Base-by-base conservation (phyloP, 2,329 filamentous ascomycete species). In the Claviceps lovelessii region DNA sequence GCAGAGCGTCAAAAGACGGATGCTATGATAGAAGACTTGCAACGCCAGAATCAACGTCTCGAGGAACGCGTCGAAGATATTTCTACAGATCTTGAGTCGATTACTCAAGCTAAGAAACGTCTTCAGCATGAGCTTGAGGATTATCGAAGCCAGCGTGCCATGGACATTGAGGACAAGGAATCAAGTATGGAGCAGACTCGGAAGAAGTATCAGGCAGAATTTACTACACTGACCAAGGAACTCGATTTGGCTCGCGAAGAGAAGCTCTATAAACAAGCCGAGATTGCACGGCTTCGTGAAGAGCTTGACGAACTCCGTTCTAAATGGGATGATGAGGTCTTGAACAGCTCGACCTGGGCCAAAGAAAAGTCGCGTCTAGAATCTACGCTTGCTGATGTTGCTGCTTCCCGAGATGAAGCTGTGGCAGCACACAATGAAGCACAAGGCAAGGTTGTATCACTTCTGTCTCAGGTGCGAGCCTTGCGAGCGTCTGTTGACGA, bases 281-380 rank as follows among this genome's bases (percentile, higher is more conserved):
- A 96, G 69, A 94, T 91, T 59, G 80, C 85, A 17, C 84, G 89
- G 48, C 78, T 98, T 53, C 85, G 91, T n/a, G 91, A 97, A 67
- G 93, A 98, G 70, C 82, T 97, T 29, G 93, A 98, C 63, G 90
- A 95, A 63, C 78, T 97, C 56, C 84, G 93, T 60, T 90, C 85
- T 61, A 97, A 97, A 72, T 97, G 93, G 91, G 93, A 98, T 64
- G 89, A 97, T 63, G 91, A 98, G 71, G 89, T 97, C 11, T 81
- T 97, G 62, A 97, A 97, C 72, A 95, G 89, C 70, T 95, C 90
- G 17, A 95, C 91, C 0, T 97, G 93, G 90, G 90, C 90, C 13
- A 98, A 98, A 73, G 91, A 98, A 72, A 97, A 97, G 75, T 80
- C 89, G 17, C 85, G 91, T 17, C 78, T 98, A 45, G 91, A 97